Base-by-base conservation (phyloP, 768 basidiomycete species). In the Boletus speciosus region DNA sequence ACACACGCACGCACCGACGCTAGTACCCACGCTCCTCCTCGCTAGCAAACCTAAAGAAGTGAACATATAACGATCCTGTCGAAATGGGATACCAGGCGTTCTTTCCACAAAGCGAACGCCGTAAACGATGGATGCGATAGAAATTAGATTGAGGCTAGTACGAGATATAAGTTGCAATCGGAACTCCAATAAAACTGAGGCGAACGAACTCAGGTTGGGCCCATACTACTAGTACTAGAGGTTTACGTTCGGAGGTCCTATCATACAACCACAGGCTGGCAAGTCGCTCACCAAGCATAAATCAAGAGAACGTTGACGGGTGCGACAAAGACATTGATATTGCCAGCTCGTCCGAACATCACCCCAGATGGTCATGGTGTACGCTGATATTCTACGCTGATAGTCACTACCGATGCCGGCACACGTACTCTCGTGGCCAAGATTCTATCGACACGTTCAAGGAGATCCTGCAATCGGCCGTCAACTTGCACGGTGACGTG, bases 381-480 rank as follows among this genome's bases (percentile, higher is more conserved):
- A 29, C 7, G 27, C 27, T 27, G 27, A 27, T 5, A 27, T 27
- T 27, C 7, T 27, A 27, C 6, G 27, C 27, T 27, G 5, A 8
- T 27, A 23, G 23, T 27, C 25, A 27, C 25, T 27, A 29, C 29
- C 2, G 29, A 29, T 1, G 29, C 29, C 29, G 8, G 29, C 8
- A 1, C 1, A 29, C 1, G 29, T 29, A 29, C 29, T 29, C 25
- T 39, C 82, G 97, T 31, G 94, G 95, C 0, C 87, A 92, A 70
- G 97, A 98, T 67, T 90, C 93, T 3, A 90, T 99, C 62, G 88
- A 96, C 70, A 91, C 95, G 0, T 98, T 99, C 73, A 81, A 80
- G 61, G 97, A 98, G 74, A 92, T 99, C 47, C 74, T 99, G 21
- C 86, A 97, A 66, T 74, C 98, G 7, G 96, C 93, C 2, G 84